A percentile compares a stretch with the other conserved stretches of the same genome.
phyloP scores from a whole-genome alignment of 2,329 filamentous ascomycete genomes.

The Polychaeton citri region DNA sequence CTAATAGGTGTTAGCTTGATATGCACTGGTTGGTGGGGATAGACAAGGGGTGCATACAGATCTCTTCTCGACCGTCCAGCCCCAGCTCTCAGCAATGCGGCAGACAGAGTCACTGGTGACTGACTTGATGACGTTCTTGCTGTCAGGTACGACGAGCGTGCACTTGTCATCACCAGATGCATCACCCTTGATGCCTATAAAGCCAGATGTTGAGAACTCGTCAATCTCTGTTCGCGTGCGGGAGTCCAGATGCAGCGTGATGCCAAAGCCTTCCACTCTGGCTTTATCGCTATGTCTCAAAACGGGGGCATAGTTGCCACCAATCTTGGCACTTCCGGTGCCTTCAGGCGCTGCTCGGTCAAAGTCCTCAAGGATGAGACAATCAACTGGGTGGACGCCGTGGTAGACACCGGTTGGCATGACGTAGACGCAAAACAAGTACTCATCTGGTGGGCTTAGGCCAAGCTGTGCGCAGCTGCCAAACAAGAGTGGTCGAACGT shows the following conservation, averaged over 20 bases:
- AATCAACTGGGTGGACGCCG: conserved; percentile 74
- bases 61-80: conserved; percentile 72
- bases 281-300: conserved; percentile 77
- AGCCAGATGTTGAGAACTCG: conserved; percentile 90
- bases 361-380: conserved; percentile 81
- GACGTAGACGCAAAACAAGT: conserved; percentile 81
- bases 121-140: conserved; percentile 72
- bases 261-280: conserved; percentile 67
- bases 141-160: conserved; percentile 77
- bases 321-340: conserved; percentile 82
- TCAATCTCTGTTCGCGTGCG: conserved; percentile 74
- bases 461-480: conserved; percentile 79
- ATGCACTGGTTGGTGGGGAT: not conserved
- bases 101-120: conserved; percentile 72
- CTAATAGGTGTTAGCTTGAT: conserved; percentile 20
- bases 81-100: conserved; percentile 61
- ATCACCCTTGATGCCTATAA: conserved; percentile 62
- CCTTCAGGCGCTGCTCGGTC: conserved; percentile 87
- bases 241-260: conserved; percentile 87
- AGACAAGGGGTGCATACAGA: conserved; percentile 46
- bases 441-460: conserved; percentile 76
- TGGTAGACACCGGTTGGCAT: conserved; percentile 91
- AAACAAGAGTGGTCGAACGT: conserved; percentile 79
- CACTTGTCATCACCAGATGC: conserved; percentile 34
- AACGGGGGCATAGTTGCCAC: conserved; percentile 92